phyloP scores from a whole-genome alignment of 805 yeast species.

The Metschnikowia dekortorum region DNA sequence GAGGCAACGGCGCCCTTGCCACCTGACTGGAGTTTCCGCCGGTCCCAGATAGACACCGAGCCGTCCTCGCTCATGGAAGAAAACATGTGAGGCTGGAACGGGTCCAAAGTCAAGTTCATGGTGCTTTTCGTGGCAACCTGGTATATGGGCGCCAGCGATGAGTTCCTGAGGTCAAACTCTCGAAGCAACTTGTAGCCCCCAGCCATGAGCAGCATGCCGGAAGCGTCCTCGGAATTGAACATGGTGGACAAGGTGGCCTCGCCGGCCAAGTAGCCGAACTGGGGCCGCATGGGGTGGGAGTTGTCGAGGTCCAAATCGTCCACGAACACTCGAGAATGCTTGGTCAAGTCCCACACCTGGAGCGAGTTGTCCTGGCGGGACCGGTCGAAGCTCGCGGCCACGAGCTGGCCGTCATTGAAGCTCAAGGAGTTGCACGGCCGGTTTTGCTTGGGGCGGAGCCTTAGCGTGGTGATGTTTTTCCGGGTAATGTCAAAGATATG shows the following conservation, averaged over 20 bases:
- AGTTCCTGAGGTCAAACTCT: conserved; percentile 70
- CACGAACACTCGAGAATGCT: conserved; percentile 40
- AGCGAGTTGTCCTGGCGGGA: conserved; percentile 72
- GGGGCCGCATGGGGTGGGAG: conserved; percentile 50
- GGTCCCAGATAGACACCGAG: conserved; percentile 76
- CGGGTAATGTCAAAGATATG: conserved; percentile 56
- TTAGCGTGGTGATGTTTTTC: conserved; percentile 30
- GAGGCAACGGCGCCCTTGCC: conserved; percentile 22
- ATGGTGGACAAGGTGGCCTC: conserved; percentile 69
- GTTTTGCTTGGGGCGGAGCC: conserved; percentile 56
- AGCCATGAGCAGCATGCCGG: conserved; percentile 44
- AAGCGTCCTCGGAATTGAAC: conserved; percentile 38
- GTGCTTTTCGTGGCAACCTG: conserved; percentile 76
- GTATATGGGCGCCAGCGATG: conserved; percentile 45
- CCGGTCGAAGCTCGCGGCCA: conserved; percentile 78
- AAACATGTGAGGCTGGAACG: conserved; percentile 60
- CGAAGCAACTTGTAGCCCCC: conserved; percentile 76
- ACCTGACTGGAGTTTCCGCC: conserved; percentile 47
- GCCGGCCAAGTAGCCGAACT: conserved; percentile 57
- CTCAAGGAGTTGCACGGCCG: conserved; percentile 74
- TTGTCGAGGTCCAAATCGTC: conserved; percentile 29
- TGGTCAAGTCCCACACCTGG: conserved; percentile 74
- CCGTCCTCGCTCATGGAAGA: conserved; percentile 82
- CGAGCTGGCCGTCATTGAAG: conserved; percentile 57
- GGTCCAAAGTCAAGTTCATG: conserved; percentile 64